Base-by-base conservation (phyloP, 148 eudicot genomes). In the Hydrangea macrophylla region DNA sequence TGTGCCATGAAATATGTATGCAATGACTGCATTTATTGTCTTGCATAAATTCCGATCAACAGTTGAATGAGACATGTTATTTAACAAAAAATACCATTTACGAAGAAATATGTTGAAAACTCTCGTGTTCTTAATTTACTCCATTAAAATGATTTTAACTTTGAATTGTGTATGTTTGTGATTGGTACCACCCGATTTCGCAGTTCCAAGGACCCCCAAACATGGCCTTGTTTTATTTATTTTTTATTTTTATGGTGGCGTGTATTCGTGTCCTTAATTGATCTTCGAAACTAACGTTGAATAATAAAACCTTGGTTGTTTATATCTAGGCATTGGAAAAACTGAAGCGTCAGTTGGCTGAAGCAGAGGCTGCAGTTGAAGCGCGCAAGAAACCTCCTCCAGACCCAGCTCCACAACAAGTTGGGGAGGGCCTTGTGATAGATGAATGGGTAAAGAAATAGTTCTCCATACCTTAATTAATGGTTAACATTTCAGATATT, bases 381-480 rank as follows among this genome's bases (percentile, higher is more conserved):
- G 54, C 82, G 25, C 88, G 82, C 27, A 90, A 90, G 82, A 90
- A 90, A 75, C 93, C 89, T 69, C 89, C 86, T 58, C 65, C 83
- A 58, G 85, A 86, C 59, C 70, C 81, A 17, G 87, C 83, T 60
- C 86, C 88, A 28, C 76, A 65, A 67, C 81, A 79, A 58, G 85
- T 82, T 32, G 96, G 93, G 24, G 93, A 88, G 84, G 96, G 93
- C 70, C 96, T 85, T 28, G 91, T 90, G 22, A 88, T 90, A 37
- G 96, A 90, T 75, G 96, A 90, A 82, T 90, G 93, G 96, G 96
- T 88, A 69, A 59, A n/a, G n/a, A n/a, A 45, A 11, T 23, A 24
- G 25, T 10, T 54, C 13, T 20, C 13, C 39, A 30, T 31, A 33
- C 26, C 22, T 53, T 57, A 20, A 32, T 1, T 28, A 13, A 73